Percentiles rank a stretch among this genome's conserved stretches.
Conservation (phyloP, 129 eudicot genomes). For the Tagetes patula region DNA sequence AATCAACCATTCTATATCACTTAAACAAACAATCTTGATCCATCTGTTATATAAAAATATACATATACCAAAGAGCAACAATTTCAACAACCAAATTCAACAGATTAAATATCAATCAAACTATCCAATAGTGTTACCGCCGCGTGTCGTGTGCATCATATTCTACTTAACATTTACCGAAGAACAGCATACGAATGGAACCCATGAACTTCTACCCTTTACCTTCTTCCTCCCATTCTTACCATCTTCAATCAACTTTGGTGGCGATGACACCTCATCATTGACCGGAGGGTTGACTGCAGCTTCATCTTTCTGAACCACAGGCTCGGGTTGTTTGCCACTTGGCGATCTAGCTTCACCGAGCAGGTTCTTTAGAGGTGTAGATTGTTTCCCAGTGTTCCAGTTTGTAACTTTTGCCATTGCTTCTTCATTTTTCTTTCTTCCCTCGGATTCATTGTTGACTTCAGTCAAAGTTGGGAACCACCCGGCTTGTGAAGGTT, state of each 20-base stretch:
- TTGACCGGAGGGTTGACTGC: constrained; percentile 27
- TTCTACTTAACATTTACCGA: constrained; percentile 50
- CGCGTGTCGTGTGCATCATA: constrained; percentile 1
- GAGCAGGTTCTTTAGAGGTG: constrained; percentile 59
- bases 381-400: constrained; percentile 53
- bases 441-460: constrained; percentile 52
- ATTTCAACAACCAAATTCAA: constrained; percentile 16
- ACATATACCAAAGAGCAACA: constrained; percentile 26
- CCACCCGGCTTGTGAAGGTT: constrained; percentile 32
- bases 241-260: constrained; percentile 52
- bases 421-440: constrained; percentile 67
- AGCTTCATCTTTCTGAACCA: constrained; percentile 37
- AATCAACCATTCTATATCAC: constrained; percentile 29
- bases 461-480: constrained; percentile 42
- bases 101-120: constrained; percentile 1
- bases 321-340: constrained; percentile 28
- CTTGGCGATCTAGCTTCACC: constrained; percentile 64
- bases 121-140: constrained; percentile 7
- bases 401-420: constrained; percentile 70
- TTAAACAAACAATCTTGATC: constrained; percentile 20
- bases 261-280: constrained; percentile 67
- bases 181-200: constrained; percentile 86
- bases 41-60: constrained; percentile 30
- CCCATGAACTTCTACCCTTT: constrained; percentile 64
- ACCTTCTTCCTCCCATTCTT: constrained; percentile 69